Percentiles rank a stretch among this genome's conserved stretches.
phyloP scores from a whole-genome alignment of 768 basidiomycete species.

The Asterophora lycoperdoides region DNA sequence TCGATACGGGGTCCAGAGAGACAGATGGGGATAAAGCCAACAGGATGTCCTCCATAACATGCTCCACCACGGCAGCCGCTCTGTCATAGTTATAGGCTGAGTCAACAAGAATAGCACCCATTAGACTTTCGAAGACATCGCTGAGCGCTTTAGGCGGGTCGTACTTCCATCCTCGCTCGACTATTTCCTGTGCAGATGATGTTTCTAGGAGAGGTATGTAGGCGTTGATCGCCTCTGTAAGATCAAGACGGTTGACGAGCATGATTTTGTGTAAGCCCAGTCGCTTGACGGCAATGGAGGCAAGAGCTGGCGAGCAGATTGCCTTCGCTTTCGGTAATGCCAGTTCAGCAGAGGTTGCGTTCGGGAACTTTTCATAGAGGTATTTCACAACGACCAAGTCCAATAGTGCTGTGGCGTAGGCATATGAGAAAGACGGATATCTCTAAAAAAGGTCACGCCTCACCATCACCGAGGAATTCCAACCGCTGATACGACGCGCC shows the following conservation, averaged over 20 bases:
- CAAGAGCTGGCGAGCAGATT: constrained; percentile 71
- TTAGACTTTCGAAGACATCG: constrained; percentile 80
- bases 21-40: constrained; percentile 53
- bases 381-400: constrained; percentile 70
- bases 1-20: constrained; percentile 67
- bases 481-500: constrained; percentile 76
- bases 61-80: constrained; percentile 54
- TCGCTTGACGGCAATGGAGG: constrained; percentile 59
- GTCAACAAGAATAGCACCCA: constrained; percentile 84
- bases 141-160: constrained; percentile 84
- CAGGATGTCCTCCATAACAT: constrained; percentile 65
- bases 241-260: constrained; percentile 63
- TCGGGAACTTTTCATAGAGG: constrained; percentile 64
- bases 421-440: constrained; percentile 2
- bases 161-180: constrained; percentile 71
- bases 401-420: constrained; percentile 48
- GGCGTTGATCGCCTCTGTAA: constrained; percentile 58
- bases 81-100: constrained; percentile 70
- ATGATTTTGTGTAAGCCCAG: constrained; percentile 67
- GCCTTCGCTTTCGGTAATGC: constrained; percentile 65
- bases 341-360: constrained; percentile 73
- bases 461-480: constrained; percentile 89
- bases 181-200: constrained; percentile 55
- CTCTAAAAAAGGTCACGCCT: constrained; percentile 20
- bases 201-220: constrained; percentile 58